Evolutionary conservation across 345 rosid genomes (phyloP).

Genomic region (Populus tremula): DNA sequence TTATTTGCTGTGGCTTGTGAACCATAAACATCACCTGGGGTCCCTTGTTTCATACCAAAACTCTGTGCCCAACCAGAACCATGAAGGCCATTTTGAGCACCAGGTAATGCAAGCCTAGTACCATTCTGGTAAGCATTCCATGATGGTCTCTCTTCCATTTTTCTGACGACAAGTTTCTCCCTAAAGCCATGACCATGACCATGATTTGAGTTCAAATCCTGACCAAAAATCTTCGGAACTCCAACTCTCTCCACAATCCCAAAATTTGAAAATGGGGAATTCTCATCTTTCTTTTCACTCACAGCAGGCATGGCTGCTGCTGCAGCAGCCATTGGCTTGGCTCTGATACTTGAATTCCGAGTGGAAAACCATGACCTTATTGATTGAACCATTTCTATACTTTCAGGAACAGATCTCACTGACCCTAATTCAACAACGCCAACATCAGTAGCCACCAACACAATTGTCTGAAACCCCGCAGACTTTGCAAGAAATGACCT

Average conservation of each 20-base stretch:
- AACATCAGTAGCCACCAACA: constrained; percentile 75
- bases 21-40: constrained; percentile 38
- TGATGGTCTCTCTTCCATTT: constrained; percentile 69
- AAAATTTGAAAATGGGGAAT: constrained; percentile 29
- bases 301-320: constrained; percentile 23
- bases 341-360: constrained; percentile 29
- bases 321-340: constrained; percentile 28
- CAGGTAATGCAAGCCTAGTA: constrained; percentile 39
- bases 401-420: constrained; percentile 70
- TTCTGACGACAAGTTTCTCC: constrained; percentile 81
- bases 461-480: constrained; percentile 78
- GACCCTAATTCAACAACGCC: constrained; percentile 98
- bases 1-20: constrained; percentile 39
- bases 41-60: constrained; percentile 45
- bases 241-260: constrained; percentile 46
- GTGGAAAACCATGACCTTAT: constrained; percentile 54
- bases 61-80: constrained; percentile 55
- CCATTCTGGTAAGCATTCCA: constrained; percentile 57
- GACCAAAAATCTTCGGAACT: constrained; percentile 71
- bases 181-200: constrained; percentile 48
- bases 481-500: constrained; percentile 77
- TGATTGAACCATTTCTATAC: constrained; percentile 51
- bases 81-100: constrained; percentile 44
- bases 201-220: constrained; percentile 46
- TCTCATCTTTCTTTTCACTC: constrained; percentile 47